Conservation (phyloP, 2,329 filamentous ascomycete species). For the Claviceps citrina region DNA sequence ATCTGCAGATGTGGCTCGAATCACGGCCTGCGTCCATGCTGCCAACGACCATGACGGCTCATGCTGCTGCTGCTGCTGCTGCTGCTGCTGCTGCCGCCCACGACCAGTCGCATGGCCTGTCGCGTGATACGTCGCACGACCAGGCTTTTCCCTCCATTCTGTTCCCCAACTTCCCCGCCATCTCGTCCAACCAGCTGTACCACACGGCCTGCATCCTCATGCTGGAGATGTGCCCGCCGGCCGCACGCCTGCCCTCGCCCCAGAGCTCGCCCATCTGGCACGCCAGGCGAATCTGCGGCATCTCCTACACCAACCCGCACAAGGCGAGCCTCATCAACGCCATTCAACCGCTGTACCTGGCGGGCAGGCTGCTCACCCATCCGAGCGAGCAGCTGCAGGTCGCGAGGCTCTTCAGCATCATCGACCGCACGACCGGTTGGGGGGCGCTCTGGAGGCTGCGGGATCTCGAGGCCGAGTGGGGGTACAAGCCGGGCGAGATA, state of each 20-base stretch:
- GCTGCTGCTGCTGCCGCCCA: too few relatives aligned
- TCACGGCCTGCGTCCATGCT: conserved; percentile 25
- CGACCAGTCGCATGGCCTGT: too few relatives aligned
- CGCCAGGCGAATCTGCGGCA: conserved; percentile 28
- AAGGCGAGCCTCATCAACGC: conserved; percentile 31
- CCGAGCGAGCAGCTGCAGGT: conserved; percentile 20
- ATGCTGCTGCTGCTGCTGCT: too few relatives aligned
- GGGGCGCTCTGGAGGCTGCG: conserved; percentile 32
- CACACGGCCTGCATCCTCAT: conserved; percentile 30
- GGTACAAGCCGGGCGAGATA: conserved; percentile 14
- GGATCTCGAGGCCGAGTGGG: conserved; percentile 27
- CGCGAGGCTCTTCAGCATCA: conserved; percentile 24
- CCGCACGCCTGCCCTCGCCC: conserved; percentile 14
- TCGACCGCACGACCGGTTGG: conserved; percentile 34
- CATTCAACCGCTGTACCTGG: conserved; percentile 36
- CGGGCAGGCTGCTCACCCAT: conserved; percentile 33
- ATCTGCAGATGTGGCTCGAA: conserved; percentile 30
- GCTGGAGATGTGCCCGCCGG: conserved; percentile 22
- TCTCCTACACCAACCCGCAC: conserved; percentile 29
- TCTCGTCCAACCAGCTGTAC: conserved; percentile 37
- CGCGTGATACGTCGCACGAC: too few relatives aligned
- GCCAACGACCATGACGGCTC: too few relatives aligned
- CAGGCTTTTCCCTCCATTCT: conserved; percentile 33
- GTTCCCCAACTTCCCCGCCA: conserved; percentile 33
- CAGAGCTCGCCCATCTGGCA: conserved; percentile 3